Base-by-base conservation (phyloP, 2,329 filamentous ascomycete species). In the Pseudocercospora fuligena region DNA sequence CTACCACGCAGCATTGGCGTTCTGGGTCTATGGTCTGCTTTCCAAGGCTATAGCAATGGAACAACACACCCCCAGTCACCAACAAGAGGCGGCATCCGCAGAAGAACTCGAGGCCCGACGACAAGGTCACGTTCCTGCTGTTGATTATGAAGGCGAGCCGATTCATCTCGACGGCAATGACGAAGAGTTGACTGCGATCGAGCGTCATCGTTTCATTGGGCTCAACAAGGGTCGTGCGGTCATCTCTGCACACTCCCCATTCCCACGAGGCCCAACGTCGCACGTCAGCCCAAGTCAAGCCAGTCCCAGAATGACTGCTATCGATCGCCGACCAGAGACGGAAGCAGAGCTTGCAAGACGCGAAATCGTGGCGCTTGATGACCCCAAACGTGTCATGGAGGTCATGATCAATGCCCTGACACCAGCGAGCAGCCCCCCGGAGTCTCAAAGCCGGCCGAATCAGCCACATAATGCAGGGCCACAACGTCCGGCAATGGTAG, bases 171-270 rank as follows among this genome's bases (percentile, higher is more conserved):
- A 73, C 49, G 61, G 70, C 33, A 58, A 71, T 49, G 66, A 51
- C 27, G 69, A 71, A 12, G 69, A 69, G 33, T 33, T 69, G 3
- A 65, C 58, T 3, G 60, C 65, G 3, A 59, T 69, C 5, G 67
- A 68, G 27, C 65, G 69, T 21, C 63, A 71, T n/a, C 69, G 64
- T n/a, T 71, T 71, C 63, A 71, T 71, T 40, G 61, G 59, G 5
- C 54, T 66, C 12, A 71, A 71, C 60, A 61, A 69, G 47, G 69
- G 69, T 16, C 63, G 67, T 2, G 67, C 65, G 12, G 67, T 69
- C 40, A 71, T 71, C 23, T 71, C 67, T 5, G 65, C 65, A 14
- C 57, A 63, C 25, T 69, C 69, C 0, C 62, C 67, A 0, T 71
- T 64, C 29, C 61, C 61, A 12, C 62, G 62, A 12, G 68, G 64